Conservation (phyloP, 768 basidiomycete species). For the Rhizopogon sp. region DNA sequence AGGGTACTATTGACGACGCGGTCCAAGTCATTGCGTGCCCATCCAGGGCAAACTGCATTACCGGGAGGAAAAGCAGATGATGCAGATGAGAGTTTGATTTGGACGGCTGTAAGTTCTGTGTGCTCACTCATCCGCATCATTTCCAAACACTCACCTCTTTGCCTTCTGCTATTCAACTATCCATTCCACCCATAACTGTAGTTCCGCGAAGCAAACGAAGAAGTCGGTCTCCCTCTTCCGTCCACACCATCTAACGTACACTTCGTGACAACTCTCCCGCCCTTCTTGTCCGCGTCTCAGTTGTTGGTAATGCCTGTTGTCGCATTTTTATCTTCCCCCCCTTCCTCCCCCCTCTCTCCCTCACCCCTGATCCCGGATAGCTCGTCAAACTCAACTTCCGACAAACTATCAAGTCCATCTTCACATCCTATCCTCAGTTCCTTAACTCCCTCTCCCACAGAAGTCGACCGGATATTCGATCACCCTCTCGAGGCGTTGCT, state of each 20-base stretch:
- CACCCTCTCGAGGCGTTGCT: constrained; percentile 73
- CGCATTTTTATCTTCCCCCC: constrained; percentile 53
- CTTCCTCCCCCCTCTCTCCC: neutral
- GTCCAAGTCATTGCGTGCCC: constrained; percentile 67
- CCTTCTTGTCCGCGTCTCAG: constrained; percentile 61
- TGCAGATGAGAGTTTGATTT: constrained; percentile 52
- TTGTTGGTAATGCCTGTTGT: constrained; percentile 79
- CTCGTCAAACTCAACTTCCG: neutral
- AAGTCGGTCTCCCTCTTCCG: constrained; percentile 62
- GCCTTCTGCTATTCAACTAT: neutral
- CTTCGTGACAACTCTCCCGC: constrained; percentile 55
- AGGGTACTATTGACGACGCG: constrained; percentile 84
- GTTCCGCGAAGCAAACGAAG: constrained; percentile 84
- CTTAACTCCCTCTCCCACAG: constrained; percentile 53
- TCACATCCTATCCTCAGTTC: constrained; percentile 34
- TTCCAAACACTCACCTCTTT: neutral
- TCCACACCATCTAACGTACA: constrained; percentile 47
- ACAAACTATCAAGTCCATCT: constrained; percentile 4
- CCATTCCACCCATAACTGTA: constrained; percentile 22
- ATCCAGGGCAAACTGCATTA: constrained; percentile 78
- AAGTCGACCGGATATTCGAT: constrained; percentile 78
- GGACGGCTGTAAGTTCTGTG: constrained; percentile 64
- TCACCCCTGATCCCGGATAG: neutral
- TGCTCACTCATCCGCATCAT: neutral
- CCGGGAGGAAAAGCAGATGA: constrained; percentile 80